Evolutionary conservation across 192 early-diverging fungal genomes (phyloP), one percentile per base, ranked within the genome.

Genomic region (Coemansia furcata): DNA sequence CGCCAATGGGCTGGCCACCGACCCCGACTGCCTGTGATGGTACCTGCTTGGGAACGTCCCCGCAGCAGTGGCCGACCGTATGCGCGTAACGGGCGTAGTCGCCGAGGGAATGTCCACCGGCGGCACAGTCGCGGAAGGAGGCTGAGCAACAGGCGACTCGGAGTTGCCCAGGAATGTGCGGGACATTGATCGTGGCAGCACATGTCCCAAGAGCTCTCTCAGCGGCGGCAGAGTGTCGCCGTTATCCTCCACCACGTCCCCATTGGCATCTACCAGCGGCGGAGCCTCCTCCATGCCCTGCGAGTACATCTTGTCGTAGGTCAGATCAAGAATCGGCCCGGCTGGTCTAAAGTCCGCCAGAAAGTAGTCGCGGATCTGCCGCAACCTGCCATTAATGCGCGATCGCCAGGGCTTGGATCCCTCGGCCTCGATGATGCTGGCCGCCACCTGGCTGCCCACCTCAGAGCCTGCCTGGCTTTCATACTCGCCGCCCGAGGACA

Each of bases 291-390:
- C 65, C 14, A 65, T 52, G 54, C 73, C 69, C 54, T 80, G 78
- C 49, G 78, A 72, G 54, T 80, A 80, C 59, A 74, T 36, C 8
- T 64, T 69, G 39, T 80, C 78, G 60, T 80, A 80, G 1, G 78
- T 80, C 43, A 80, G 73, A 54, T 80, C 78, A n/a, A 80, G 72
- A 39, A 80, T 80, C 0, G 78, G 78, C 4, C 66, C 65, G 1
- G 78, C 78, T 3, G 78, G 78, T 0, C 73, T 44, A 46, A 80
- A 80, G 59, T 80, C 78, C 0, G 78, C 78, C 62, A 80, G 11
- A 30, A 80, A 80, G 50, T 80, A 80, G 73, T 80, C 78, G 29
- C 78, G 72, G 64, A 75, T 62, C 2, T 67, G 72, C 33, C 68
- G 65, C 23, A 80, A 32, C 15, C 66, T 62, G 17, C 55, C 68